Conservation (phyloP, 768 basidiomycete species). For the Boletus reticulatus region DNA sequence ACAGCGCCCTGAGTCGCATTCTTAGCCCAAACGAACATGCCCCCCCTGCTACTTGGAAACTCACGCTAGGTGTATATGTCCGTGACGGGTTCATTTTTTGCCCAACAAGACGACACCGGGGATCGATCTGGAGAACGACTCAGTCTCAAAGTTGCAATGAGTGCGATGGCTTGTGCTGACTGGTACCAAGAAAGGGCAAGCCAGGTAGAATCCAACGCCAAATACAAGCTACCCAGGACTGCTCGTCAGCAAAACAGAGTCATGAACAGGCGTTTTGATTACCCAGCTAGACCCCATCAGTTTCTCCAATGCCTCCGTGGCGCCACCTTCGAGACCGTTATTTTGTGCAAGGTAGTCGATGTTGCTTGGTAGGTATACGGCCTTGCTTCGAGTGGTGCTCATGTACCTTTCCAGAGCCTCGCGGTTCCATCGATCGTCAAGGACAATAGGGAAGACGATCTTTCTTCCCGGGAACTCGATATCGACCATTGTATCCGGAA, state of each 20-base stretch:
- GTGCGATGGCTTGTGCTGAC: conserved; percentile 30
- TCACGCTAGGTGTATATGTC: conserved; percentile 59
- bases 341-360: conserved; percentile 63
- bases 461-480: conserved; percentile 50
- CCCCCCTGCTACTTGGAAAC: conserved; percentile 1
- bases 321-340: conserved; percentile 49
- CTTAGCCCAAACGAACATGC: neutral
- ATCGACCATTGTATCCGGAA: conserved; percentile 40
- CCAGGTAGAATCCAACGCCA: conserved; percentile 63
- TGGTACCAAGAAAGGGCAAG: conserved; percentile 60
- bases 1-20: conserved; percentile 50
- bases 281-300: conserved; percentile 54
- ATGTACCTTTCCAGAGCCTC: conserved; percentile 60
- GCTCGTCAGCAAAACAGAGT: neutral
- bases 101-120: conserved; percentile 54
- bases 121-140: conserved; percentile 44
- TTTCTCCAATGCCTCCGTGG: conserved; percentile 43
- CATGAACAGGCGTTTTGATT: neutral
- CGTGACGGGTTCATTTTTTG: conserved; percentile 78
- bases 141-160: neutral
- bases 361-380: conserved; percentile 68
- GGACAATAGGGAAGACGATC: conserved; percentile 59
- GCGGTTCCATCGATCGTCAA: conserved; percentile 57
- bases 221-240: conserved; percentile 48
- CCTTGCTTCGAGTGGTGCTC: conserved; percentile 49